Conservation (phyloP, 441 rosid species). For the Francoa sonchifolia region DNA sequence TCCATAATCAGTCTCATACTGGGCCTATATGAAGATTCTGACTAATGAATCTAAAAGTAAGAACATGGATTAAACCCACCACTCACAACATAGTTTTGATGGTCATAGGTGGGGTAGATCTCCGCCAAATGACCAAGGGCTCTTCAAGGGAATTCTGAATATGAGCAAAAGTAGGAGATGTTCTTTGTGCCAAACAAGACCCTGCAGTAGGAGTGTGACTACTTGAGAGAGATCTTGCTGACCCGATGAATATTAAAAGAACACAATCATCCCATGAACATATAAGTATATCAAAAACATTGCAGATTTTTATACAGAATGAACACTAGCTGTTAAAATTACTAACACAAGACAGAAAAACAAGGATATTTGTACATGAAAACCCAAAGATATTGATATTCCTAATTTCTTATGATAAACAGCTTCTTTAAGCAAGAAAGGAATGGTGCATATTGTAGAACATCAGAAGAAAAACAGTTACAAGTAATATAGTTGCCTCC, state of each 20-base stretch:
- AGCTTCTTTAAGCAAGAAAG: no score
- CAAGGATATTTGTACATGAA: no score
- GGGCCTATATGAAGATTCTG: no score
- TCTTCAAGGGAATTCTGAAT: constrained; percentile 31
- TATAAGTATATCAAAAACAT: background rate
- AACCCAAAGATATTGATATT: background rate
- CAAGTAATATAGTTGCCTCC: constrained; percentile 54
- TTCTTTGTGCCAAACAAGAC: constrained; percentile 39
- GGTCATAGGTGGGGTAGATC: constrained; percentile 24
- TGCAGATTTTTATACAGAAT: background rate
- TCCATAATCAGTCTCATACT: no score
- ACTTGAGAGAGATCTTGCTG: constrained; percentile 72
- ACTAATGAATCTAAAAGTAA: no score
- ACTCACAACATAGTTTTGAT: constrained; percentile 51
- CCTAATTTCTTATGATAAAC: background rate
- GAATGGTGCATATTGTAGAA: no score
- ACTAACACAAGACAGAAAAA: no score
- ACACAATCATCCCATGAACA: background rate
- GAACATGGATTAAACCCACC: constrained; percentile 24
- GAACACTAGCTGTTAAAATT: background rate
- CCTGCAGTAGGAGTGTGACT: constrained; percentile 70
- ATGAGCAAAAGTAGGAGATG: constrained; percentile 30
- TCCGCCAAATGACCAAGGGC: constrained; percentile 46
- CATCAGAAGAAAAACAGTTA: constrained; percentile 23
- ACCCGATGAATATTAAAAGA: constrained; percentile 27